Evolutionary conservation across 1,284 basidiomycete genomes (phyloP).

Genomic region (Takashimella koratensis): DNA sequence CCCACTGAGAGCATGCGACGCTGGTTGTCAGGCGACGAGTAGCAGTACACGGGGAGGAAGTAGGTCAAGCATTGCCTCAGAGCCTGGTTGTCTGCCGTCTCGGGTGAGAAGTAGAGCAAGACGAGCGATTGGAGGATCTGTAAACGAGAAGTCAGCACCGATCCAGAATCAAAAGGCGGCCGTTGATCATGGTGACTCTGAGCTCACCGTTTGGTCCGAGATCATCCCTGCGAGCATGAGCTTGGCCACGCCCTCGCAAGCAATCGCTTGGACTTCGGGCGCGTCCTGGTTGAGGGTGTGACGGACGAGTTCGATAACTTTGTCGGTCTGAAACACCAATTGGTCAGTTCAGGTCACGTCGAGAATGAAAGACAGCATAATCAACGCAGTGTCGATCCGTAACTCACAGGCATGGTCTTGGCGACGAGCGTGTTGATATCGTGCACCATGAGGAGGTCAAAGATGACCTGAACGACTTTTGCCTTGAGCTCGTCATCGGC

Average conservation of each 20-base stretch:
- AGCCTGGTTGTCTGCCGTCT: constrained; percentile 78
- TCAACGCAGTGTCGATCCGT: neutral
- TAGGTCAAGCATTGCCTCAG: constrained; percentile 91
- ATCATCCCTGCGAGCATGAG: constrained; percentile 82
- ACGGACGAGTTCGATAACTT: constrained; percentile 70
- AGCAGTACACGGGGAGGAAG: constrained; percentile 93
- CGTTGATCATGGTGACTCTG: too few species aligned
- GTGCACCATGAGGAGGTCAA: constrained; percentile 88
- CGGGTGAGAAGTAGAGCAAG: constrained; percentile 80
- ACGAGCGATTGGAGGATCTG: constrained; percentile 77
- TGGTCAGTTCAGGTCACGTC: too few species aligned
- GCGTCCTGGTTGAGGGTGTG: constrained; percentile 71
- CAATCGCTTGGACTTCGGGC: constrained; percentile 69
- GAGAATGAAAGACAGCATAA: too few species aligned
- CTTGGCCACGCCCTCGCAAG: constrained; percentile 84
- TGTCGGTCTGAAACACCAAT: constrained; percentile 56
- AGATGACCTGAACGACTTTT: constrained; percentile 79
- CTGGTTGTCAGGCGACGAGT: constrained; percentile 77
- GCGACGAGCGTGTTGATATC: constrained; percentile 57
- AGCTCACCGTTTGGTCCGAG: too few species aligned
- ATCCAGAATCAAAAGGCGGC: too few species aligned
- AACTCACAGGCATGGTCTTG: constrained; percentile 38
- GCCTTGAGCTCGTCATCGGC: constrained; percentile 73
- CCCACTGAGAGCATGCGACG: constrained; percentile 68
- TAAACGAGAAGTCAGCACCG: too few species aligned